phyloP scores from a whole-genome alignment of 2,329 filamentous ascomycete species.

The Epichloe typhina region DNA sequence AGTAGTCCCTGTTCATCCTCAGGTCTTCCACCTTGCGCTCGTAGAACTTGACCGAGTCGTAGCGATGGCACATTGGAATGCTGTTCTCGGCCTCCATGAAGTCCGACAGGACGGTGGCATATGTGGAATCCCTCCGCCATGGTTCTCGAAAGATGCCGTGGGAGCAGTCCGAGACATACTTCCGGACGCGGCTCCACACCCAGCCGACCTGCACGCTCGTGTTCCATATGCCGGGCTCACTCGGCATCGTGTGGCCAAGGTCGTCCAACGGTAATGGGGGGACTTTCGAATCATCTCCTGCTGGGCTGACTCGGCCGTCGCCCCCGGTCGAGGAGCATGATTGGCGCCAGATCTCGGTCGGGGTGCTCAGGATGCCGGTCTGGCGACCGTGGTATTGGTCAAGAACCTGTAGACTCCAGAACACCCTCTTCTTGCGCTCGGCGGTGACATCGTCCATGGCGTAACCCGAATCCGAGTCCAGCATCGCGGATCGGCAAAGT shows the following conservation, averaged over 20 bases:
- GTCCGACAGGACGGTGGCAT: slow-evolving; percentile 35
- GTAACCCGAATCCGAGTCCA: slow-evolving; percentile 30
- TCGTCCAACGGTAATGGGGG: slow-evolving; percentile 32
- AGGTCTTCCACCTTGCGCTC: slow-evolving; percentile 34
- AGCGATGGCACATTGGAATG: slow-evolving; percentile 36
- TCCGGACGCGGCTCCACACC: slow-evolving; percentile 34
- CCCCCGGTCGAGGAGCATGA: slow-evolving; percentile 14
- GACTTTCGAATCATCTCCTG: slow-evolving; percentile 18
- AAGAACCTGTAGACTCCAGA: slow-evolving; percentile 37
- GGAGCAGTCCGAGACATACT: slow-evolving; percentile 35
- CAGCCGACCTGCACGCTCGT: slow-evolving; percentile 34
- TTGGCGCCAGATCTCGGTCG: slow-evolving; percentile 28
- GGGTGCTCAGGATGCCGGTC: slow-evolving; percentile 27
- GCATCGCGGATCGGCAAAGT: slow-evolving; percentile 35
- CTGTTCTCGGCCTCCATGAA: slow-evolving; percentile 37
- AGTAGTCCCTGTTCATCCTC: slow-evolving; percentile 31
- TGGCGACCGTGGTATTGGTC: slow-evolving; percentile 37
- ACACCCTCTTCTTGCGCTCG: slow-evolving; percentile 35
- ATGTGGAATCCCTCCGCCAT: slow-evolving; percentile 38
- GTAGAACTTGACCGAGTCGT: slow-evolving; percentile 39
- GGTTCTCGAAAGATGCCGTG: slow-evolving; percentile 34
- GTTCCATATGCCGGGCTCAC: slow-evolving; percentile 37
- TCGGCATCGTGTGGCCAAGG: slow-evolving; percentile 25
- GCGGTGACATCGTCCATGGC: slow-evolving; percentile 18
- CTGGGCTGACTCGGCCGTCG: slow-evolving; percentile 8